Conservation (phyloP, 192 early-diverging fungal species). For the Linnemannia hyalina region DNA sequence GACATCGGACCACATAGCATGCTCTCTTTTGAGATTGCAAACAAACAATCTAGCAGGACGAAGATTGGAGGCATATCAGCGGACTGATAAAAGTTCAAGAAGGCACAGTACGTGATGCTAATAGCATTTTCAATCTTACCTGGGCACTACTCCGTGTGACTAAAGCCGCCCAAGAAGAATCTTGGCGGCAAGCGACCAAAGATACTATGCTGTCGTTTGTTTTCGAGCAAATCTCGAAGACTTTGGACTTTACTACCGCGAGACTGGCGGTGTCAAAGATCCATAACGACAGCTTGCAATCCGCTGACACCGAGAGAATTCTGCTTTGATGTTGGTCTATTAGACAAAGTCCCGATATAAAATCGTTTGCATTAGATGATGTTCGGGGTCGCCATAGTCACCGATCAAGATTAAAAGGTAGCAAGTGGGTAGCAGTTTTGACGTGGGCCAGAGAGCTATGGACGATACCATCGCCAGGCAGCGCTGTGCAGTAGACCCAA, state of each 20-base stretch:
- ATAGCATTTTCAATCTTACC: not conserved
- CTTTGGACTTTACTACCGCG: conserved; percentile 60
- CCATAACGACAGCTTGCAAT: conserved; percentile 66
- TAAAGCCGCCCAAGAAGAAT: conserved; percentile 21
- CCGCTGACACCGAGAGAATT: conserved; percentile 61
- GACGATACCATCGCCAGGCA: conserved; percentile 61
- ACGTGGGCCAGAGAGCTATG: too few species aligned
- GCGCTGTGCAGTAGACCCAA: conserved; percentile 66
- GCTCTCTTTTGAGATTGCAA: conserved; percentile 28
- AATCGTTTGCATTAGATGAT: not conserved
- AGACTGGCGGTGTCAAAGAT: conserved; percentile 62
- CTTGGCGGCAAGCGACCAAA: conserved; percentile 12
- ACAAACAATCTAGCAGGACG: conserved; percentile 23
- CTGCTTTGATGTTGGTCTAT: conserved; percentile 53
- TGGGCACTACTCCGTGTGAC: conserved; percentile 28
- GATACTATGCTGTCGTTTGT: conserved; percentile 24
- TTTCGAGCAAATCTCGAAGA: conserved; percentile 24
- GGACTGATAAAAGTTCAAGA: not conserved
- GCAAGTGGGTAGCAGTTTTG: too few species aligned
- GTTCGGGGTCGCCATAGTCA: not conserved
- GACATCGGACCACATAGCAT: conserved; percentile 30
- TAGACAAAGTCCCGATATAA: not conserved
- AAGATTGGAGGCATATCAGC: too few species aligned
- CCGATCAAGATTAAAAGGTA: too few species aligned
- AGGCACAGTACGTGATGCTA: too few species aligned